Percentiles rank a stretch among this genome's conserved stretches.
phyloP scores from a whole-genome alignment of 1,284 basidiomycete species.

The Coriolopsis trogii region DNA sequence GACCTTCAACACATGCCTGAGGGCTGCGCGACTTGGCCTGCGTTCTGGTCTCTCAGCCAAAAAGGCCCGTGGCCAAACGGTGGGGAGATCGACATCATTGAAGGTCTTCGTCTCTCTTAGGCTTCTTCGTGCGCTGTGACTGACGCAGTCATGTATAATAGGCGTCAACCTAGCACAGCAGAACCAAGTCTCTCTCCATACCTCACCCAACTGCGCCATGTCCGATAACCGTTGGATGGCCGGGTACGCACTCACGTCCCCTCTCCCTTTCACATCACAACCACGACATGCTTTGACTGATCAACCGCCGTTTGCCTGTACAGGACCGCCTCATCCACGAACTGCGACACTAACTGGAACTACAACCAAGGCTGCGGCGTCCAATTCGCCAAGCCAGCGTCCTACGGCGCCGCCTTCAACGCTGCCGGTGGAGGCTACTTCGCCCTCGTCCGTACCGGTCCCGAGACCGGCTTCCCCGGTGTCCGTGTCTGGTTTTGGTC shows the following conservation, averaged over 20 bases:
- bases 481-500: conserved; percentile 61
- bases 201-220: conserved; percentile 50
- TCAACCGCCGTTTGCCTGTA: too few species aligned
- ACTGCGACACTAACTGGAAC: conserved; percentile 55
- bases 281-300: too few species aligned
- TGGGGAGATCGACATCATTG: conserved; percentile 56
- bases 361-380: conserved; percentile 68
- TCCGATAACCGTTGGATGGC: conserved; percentile 33
- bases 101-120: conserved; percentile 36
- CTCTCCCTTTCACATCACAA: background rate
- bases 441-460: conserved; percentile 42
- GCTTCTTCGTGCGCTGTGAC: background rate
- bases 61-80: conserved; percentile 56
- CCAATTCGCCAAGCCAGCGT: conserved; percentile 41
- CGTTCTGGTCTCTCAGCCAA: conserved; percentile 63
- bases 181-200: conserved; percentile 60
- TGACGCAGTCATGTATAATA: conserved; percentile 12
- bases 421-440: conserved; percentile 52
- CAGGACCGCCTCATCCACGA: conserved; percentile 40
- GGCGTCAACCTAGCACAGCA: conserved; percentile 45
- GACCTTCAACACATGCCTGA: conserved; percentile 59
- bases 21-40: conserved; percentile 65
- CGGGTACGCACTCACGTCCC: conserved; percentile 41
- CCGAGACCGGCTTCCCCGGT: conserved; percentile 31
- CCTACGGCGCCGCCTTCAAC: conserved; percentile 58